phyloP scores from a whole-genome alignment of 1,284 basidiomycete genomes.

The Leccinum pachyderme region DNA sequence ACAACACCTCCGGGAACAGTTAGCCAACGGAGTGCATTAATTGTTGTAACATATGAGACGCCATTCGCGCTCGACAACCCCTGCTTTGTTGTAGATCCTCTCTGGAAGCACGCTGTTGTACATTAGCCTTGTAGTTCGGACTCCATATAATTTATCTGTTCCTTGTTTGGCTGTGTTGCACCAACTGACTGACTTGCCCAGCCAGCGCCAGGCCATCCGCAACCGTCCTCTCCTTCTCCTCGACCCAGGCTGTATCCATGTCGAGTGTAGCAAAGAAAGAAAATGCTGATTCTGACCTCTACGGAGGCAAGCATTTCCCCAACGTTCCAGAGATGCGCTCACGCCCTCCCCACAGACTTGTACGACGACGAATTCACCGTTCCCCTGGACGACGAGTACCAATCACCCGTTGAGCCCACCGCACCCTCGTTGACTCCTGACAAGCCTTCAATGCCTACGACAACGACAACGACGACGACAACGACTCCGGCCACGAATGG shows the following conservation, averaged over 20 bases:
- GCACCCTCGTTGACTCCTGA: conserved; percentile 9
- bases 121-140: conserved; percentile 26
- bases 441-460: conserved; percentile 5
- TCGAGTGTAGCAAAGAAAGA: conserved; percentile 26
- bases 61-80: neutral
- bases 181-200: conserved; percentile 1
- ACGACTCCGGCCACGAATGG: neutral
- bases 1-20: conserved; percentile 52
- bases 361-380: conserved; percentile 43
- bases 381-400: conserved; percentile 35
- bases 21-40: conserved; percentile 42
- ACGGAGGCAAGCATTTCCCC: conserved; percentile 29
- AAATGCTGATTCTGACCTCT: conserved; percentile 37
- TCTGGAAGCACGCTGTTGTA: conserved; percentile 27
- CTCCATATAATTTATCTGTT: conserved; percentile 27
- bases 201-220: conserved; percentile 2
- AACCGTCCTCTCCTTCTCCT: neutral
- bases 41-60: neutral
- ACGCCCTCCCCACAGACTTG: conserved; percentile 31
- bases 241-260: conserved; percentile 15
- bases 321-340: conserved; percentile 1
- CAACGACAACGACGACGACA: conserved; percentile 9
- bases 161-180: conserved; percentile 27
- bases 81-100: conserved; percentile 16
- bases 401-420: conserved; percentile 20